Evolutionary conservation across 2,329 filamentous ascomycete species (phyloP), one percentile per base, ranked within the genome.

Genomic region (Cryphonectria radicalis): DNA sequence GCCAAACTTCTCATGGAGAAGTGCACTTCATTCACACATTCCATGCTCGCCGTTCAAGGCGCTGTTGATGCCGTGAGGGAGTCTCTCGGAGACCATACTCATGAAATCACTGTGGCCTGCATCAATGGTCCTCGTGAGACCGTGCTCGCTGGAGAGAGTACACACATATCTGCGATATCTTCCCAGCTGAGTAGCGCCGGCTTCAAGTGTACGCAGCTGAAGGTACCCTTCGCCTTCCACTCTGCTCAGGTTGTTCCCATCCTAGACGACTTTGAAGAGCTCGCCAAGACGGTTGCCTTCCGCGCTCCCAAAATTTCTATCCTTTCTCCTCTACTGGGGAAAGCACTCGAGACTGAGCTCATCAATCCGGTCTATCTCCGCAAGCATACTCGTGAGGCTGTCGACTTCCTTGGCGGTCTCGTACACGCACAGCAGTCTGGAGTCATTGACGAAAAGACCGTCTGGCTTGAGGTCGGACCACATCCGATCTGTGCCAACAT

Each of bases 41-140:
- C 86, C 43, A 88, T 88, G 85, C 77, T 87, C 64, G 83, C 85
- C 28, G 80, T 85, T 17, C 81, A 84, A 73, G 85, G 82, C 22
- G 80, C 83, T 1, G 81, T 85, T 14, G 84, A 89, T 37, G 82
- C 86, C 6, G 87, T 90, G 71, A 84, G 81, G 62, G 84, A 87
- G 35, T 85, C 85, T 67, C 84, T 89, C 22, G 81, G 81, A 74
- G 84, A 78, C n/a, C 77, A 76, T 53, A 77, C 78, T 1, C 69
- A 74, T 76, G 81, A 79, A 6, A 78, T 85, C 68, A 86, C 87
- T 55, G 76, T 88, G 43, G 91, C 93, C 22, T 96, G 93, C 82
- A 87, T 94, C 78, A 97, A 97, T 75, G 89, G 91, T 0, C 90
- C 91, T 0, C 84, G 89, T 66, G 92, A 94, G 78, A 94, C 90